Conservation (phyloP, 176 grass and related monocot genomes). For the Rhynchospora pubera region DNA sequence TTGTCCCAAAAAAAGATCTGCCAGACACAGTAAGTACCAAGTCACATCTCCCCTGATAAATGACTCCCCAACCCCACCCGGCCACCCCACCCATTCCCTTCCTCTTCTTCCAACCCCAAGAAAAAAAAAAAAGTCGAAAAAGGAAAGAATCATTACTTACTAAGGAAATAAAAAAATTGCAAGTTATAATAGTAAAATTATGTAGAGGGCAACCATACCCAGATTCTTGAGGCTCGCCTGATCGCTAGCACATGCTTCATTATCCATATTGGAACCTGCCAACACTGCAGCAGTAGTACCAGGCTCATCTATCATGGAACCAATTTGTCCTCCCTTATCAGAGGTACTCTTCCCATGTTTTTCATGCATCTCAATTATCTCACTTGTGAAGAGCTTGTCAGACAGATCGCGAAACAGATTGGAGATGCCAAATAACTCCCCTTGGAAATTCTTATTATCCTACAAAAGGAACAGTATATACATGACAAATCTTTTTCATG, state of each 20-base stretch:
- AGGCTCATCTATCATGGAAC: conserved; percentile 37
- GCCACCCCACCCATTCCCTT: not conserved
- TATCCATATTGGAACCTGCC: not conserved
- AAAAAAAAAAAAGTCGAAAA: too few species aligned
- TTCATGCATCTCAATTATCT: conserved; percentile 96
- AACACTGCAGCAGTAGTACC: conserved; percentile 22
- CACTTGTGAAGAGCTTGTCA: conserved; percentile 96
- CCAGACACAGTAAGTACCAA: not conserved
- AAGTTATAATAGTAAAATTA: not conserved
- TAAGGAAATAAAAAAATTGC: not conserved
- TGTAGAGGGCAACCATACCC: conserved; percentile 21
- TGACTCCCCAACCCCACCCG: too few species aligned
- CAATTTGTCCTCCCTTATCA: conserved; percentile 31
- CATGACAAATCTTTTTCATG: not conserved
- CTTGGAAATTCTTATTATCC: conserved; percentile 96
- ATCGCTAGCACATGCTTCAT: conserved; percentile 21
- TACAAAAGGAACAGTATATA: conserved; percentile 20
- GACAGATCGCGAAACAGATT: conserved; percentile 89
- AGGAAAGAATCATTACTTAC: not conserved
- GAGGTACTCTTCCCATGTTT: conserved; percentile 43
- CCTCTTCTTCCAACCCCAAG: too few species aligned
- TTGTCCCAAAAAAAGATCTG: not conserved
- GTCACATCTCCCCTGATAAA: too few species aligned
- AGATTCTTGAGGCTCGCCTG: conserved; percentile 36
- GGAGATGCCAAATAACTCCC: conserved; percentile 95